A percentile compares a stretch with the other conserved stretches of the same genome.
Conservation (phyloP, 345 rosid species). For the Passiflora organensis region DNA sequence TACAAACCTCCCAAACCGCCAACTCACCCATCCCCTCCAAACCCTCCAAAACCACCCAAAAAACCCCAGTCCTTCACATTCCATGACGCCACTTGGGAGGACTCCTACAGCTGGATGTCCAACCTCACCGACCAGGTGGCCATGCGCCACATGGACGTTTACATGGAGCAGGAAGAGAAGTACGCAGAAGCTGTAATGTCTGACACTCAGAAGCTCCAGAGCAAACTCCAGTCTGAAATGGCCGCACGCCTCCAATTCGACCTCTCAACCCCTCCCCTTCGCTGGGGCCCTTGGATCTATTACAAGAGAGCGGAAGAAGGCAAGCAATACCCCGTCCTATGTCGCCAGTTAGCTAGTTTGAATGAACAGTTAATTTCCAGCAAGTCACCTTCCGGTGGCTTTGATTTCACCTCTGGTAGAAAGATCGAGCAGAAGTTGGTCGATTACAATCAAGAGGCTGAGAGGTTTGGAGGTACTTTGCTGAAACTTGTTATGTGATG, state of each 20-base stretch:
- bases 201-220: conserved; percentile 68
- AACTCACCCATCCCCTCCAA: conserved; percentile 52
- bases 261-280: conserved; percentile 86
- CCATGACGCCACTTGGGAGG: conserved; percentile 80
- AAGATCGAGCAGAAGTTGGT: conserved; percentile 90
- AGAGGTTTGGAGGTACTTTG: conserved; percentile 98
- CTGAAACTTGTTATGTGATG: too few relatives aligned
- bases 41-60: conserved; percentile 75
- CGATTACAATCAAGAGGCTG: conserved; percentile 93
- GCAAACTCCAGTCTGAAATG: conserved; percentile 87
- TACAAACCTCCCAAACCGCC: conserved; percentile 32
- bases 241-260: conserved; percentile 75
- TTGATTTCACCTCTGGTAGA: conserved; percentile 81
- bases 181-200: conserved; percentile 77
- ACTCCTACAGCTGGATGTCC: conserved; percentile 95
- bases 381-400: conserved; percentile 69
- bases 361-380: conserved; percentile 78
- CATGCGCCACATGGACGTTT: conserved; percentile 93
- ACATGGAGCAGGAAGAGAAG: conserved; percentile 96
- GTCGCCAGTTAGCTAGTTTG: conserved; percentile 68
- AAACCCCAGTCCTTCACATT: conserved; percentile 68
- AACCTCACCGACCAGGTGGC: conserved; percentile 80
- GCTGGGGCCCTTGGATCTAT: conserved; percentile 97
- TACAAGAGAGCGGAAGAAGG: conserved; percentile 91
- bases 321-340: conserved; percentile 76